Percentiles rank a stretch among this genome's conserved stretches.
phyloP scores from a whole-genome alignment of 495 filamentous ascomycete genomes.

The Chaetomium tenue region DNA sequence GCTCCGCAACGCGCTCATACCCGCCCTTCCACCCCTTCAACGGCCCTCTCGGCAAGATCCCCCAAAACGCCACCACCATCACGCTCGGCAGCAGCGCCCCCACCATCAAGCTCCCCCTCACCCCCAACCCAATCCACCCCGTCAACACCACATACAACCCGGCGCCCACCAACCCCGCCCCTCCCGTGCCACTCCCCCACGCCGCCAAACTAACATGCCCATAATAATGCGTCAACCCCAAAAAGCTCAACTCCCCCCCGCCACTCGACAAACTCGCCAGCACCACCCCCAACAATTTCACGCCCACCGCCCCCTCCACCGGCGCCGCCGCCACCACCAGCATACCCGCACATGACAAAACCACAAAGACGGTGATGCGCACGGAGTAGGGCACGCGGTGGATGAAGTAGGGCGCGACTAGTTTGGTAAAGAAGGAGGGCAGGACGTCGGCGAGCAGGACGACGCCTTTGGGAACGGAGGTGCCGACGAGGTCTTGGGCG shows the following conservation, averaged over 20 bases:
- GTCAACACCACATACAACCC: conserved; percentile 84
- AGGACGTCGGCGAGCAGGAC: conserved; percentile 92
- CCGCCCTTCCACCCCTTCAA: conserved; percentile 44
- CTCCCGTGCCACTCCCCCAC: conserved; percentile 92
- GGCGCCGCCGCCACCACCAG: conserved; percentile 79
- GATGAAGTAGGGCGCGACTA: conserved; percentile 90
- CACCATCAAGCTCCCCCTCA: conserved; percentile 66
- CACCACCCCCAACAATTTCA: conserved; percentile 80
- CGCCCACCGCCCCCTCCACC: conserved; percentile 56
- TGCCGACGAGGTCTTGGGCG: conserved; percentile 92
- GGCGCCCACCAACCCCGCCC: conserved; percentile 81
- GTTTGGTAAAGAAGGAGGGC: conserved; percentile 83
- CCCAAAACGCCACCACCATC: conserved; percentile 85
- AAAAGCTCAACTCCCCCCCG: conserved; percentile 82
- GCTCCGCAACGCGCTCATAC: conserved; percentile 43
- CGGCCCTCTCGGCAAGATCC: conserved; percentile 65
- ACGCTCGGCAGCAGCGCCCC: conserved; percentile 75
- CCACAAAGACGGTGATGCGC: conserved; percentile 70
- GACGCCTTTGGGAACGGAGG: conserved; percentile 75
- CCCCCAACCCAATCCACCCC: conserved; percentile 68
- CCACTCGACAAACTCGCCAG: conserved; percentile 81
- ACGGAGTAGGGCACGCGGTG: conserved; percentile 75
- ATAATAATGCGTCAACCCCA: conserved; percentile 90
- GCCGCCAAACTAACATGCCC: conserved; percentile 85
- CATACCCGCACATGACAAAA: conserved; percentile 77